Evolutionary conservation across 2,329 filamentous ascomycete genomes (phyloP), one percentile per base, ranked within the genome.

Genomic region (Diatrype stigma): DNA sequence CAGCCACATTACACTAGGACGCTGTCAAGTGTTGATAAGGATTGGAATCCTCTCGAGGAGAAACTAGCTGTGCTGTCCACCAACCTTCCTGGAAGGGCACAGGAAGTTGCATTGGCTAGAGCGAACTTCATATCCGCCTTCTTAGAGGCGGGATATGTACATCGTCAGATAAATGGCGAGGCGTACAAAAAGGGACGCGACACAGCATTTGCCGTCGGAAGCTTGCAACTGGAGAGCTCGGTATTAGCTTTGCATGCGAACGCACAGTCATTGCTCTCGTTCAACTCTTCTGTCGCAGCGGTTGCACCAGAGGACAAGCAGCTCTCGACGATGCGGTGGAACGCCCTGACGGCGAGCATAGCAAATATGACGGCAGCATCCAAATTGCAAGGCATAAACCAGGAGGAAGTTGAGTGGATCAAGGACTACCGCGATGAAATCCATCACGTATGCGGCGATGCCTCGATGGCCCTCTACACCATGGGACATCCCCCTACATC

Each of bases 11-110:
- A n/a, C n/a, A n/a, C 72, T 65, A 61, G 68, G 61, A 11, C 63
- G 61, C 70, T 86, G 16, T 74, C 77, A n/a, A 79, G 80, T 70
- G 75, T 82, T 48, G 78, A 83, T 51, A 74, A 84, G 56, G 75
- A 78, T 51, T 81, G 80, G 1, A 68, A 72, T 2, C 70, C 73
- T 16, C 71, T 85, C 10, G 66, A 82, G 3, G 72, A 76, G 26
- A 72, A 73, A 22, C 37, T 52, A 6, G 52, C 53, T 35, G 14
- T 34, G 10, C 38, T 63, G 26, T 56, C 58, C 14, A 35, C 48
- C 42, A 53, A 56, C 34, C 49, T 52, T 21, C 48, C 48, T 0
- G 53, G 59, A 23, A 60, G 53, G 26, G 28, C 55, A n/a, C 60
- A 58, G 37, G 65, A 67, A 17, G 54, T 64, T 11, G 57, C 59